Evolutionary conservation across 78 protist species (phyloP), one percentile per base, ranked within the genome.

Genomic region (Acrasis kona): DNA sequence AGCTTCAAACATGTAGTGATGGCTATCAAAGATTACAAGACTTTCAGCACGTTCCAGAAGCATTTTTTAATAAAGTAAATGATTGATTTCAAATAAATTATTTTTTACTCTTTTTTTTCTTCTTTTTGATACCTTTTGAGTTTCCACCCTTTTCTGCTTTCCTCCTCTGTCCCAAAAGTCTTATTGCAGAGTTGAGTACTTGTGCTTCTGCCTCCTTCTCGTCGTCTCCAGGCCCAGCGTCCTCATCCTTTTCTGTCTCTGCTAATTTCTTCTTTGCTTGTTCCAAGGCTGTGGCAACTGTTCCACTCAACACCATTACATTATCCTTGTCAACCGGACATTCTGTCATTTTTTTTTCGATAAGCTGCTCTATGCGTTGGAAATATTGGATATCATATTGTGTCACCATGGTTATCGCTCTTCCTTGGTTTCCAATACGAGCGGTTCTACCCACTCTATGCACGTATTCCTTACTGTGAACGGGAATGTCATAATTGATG

Each of bases 361-460:
- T 77, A 41, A 81, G 75, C 38, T 78, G n/a, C 84, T 96, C 97
- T 19, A 94, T 93, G 38, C 94, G 31, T 75, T 93, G 97, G 42
- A 87, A 89, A 58, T 81, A 65, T 85, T 94, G 96, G 3, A 96
- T 94, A 38, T 94, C 97, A 65, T 93, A 81, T 88, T 97, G 99
- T 10, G 96, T 94, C 10, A 95, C 97, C 2, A 95, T 0, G 8
- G 93, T 89, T 66, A 96, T 40, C 0, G 98, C 85, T 61, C 57
- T 61, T 3, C 99, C 99, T 0, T 86, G 5, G 0, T 90, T 78
- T 5, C 99, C 99, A 1, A 98, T 98, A 2, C 99, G 83, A 36
- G 99, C 98, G 2, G 98, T 96, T 12, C 98, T 40, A 29, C 99
- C 99, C 10, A 93, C 96, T 10, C 99, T 76, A 69, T 97, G 99